These are phyloP conservation scores for Eucalyptus tenuipes DNA, from an alignment of 345 rosid genomes.

Conservation along the genomic window DNA sequence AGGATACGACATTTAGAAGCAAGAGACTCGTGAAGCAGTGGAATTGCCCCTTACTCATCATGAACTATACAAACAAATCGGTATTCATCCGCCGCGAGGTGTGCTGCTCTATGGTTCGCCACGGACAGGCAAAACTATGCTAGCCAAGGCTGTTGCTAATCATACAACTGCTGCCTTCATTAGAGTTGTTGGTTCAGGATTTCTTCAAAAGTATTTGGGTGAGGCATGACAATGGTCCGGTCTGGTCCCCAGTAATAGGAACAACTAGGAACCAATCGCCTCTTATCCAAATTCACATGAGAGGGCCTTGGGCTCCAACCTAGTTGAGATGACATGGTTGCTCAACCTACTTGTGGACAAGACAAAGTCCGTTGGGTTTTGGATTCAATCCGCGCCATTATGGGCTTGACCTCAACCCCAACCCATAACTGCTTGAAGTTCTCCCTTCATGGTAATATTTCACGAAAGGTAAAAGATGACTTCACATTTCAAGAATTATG, in stretches of 20 bases:
- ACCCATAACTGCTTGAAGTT: neutral
- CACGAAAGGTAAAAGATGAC: neutral
- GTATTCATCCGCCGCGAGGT: constrained; percentile 96
- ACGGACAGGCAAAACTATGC: constrained; percentile 97
- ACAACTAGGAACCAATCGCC: too few relatives aligned
- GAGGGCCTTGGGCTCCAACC: neutral
- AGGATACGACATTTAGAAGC: constrained; percentile 95
- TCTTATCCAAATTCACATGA: neutral
- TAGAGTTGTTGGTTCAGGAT: constrained; percentile 94
- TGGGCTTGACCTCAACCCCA: neutral
- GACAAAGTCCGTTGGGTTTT: neutral
- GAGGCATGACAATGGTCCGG: constrained; percentile 34
- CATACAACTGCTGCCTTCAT: constrained; percentile 96
- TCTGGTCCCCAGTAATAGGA: too few relatives aligned
- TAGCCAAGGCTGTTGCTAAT: constrained; percentile 97
- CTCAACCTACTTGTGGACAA: neutral
- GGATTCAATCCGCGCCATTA: neutral
- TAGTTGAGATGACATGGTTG: neutral
- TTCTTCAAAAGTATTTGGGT: constrained; percentile 90
- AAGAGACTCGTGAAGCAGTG: constrained; percentile 97
- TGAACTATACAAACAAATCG: constrained; percentile 85
- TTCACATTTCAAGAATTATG: neutral
- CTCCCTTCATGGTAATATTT: neutral
- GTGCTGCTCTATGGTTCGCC: constrained; percentile 92
- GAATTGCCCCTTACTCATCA: constrained; percentile 92